Base-by-base conservation (phyloP, 768 basidiomycete genomes). In the Termitomyces heimii region DNA sequence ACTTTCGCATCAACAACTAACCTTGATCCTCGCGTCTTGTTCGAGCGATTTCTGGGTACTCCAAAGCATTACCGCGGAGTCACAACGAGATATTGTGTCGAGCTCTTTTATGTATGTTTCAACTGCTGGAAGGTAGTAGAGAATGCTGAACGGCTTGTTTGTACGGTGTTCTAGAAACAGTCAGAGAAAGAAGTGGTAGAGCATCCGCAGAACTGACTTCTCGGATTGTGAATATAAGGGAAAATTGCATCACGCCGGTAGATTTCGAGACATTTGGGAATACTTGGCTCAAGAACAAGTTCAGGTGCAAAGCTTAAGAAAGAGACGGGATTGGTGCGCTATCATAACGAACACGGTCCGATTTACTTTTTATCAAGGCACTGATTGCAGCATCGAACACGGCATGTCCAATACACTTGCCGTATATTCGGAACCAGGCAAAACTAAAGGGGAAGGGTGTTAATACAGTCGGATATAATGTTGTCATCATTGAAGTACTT, bases 321-420 rank as follows among this genome's bases (percentile, higher is more conserved):
- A 29, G 14, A 31, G 4, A 22, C 5, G 13, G 20, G 24, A 18
- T 39, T 5, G 35, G 24, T 26, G 6, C 14, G 22, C 22, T 32
- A n/a, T 26, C 24, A 40, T 35, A 20, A 9, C 22, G 1, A 29
- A n/a, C 10, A 31, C 16, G 20, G 47, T 13, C 46, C 10, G 3
- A 59, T 70, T 58, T 42, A 77, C 76, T 68, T 52, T 47, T 66
- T 63, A 49, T 65, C 61, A 5, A 74, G 56, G 46, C 76, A 77
- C 37, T 62, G 64, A 42, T 63, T 66, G 58, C 76, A 77, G 49
- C 71, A 71, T 34, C 75, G 69, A 28, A 71, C 65, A 9, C 74
- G 73, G 47, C 71, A 74, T 18, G 64, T 58, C 74, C 74, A 76
- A 32, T 70, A 68, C 8, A 76, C 59, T 40, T 70, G 67, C 26